Percentiles rank a stretch among this genome's conserved stretches.
These are phyloP conservation scores for Phoma sp. DNA, from an alignment of 2,329 filamentous ascomycete species.

Conservation along the genomic window DNA sequence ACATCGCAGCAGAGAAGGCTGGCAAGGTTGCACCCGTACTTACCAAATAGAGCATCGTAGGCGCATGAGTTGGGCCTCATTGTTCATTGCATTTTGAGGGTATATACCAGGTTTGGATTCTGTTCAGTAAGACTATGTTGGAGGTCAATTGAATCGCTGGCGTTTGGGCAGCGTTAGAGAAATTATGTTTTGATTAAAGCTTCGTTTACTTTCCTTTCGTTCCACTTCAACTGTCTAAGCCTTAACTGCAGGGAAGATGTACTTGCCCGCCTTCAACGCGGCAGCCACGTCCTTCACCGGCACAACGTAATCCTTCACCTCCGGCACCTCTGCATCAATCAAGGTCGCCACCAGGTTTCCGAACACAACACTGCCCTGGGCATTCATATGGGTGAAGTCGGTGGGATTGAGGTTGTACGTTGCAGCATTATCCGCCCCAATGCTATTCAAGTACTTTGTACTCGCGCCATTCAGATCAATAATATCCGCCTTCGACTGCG, in stretches of 20 bases:
- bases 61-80: no score
- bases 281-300: constrained; percentile 19
- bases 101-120: no score
- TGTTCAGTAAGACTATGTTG: no score
- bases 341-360: constrained; percentile 30
- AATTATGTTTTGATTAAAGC: no score
- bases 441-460: constrained; percentile 58
- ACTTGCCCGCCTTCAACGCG: constrained; percentile 22
- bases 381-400: constrained; percentile 34
- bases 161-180: constrained; percentile 4
- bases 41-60: no score
- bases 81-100: not conserved
- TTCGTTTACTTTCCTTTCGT: no score
- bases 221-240: not conserved
- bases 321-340: constrained; percentile 18
- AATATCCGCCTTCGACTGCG: constrained; percentile 45
- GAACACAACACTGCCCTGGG: constrained; percentile 32
- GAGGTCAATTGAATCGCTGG: no score
- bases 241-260: constrained; percentile 18
- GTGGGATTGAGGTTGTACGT: constrained; percentile 55
- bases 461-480: constrained; percentile 63
- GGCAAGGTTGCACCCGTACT: constrained; percentile 42
- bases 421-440: constrained; percentile 57
- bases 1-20: constrained; percentile 66
- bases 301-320: constrained; percentile 22